Evolutionary conservation across 176 grass and related monocot genomes (phyloP).

Genomic region (Raddia distichophylla): DNA sequence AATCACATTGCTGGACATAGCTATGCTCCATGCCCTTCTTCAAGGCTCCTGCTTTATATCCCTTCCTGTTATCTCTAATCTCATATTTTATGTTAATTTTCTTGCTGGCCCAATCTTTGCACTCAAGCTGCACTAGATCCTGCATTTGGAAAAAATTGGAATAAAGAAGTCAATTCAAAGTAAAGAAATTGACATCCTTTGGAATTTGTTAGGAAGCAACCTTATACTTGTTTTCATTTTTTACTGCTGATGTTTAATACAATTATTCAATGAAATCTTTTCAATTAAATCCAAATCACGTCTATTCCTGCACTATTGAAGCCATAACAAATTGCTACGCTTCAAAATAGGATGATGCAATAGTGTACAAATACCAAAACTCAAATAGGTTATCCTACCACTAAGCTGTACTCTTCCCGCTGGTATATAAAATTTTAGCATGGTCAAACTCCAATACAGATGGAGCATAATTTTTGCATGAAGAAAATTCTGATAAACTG

Average conservation of each 20-base stretch:
- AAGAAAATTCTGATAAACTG: too few relatives aligned
- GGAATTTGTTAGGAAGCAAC: conserved; percentile 4
- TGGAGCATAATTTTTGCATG: neutral
- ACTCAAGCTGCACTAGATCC: conserved; percentile 74
- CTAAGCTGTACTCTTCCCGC: neutral
- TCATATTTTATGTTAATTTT: conserved; percentile 66
- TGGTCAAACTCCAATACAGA: neutral
- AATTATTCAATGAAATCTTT: neutral
- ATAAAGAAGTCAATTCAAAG: neutral
- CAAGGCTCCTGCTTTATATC: conserved; percentile 80
- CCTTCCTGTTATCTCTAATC: conserved; percentile 59
- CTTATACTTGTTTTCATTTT: neutral
- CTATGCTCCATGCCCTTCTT: conserved; percentile 71
- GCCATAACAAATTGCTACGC: neutral
- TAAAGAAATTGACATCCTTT: neutral
- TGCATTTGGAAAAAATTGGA: conserved; percentile 44
- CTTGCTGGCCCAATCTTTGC: conserved; percentile 59
- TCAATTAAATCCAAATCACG: neutral
- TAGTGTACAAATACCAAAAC: neutral
- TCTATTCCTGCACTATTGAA: neutral
- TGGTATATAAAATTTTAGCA: conserved; percentile 3
- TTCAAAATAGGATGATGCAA: neutral
- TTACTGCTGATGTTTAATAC: neutral
- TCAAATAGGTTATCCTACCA: neutral
- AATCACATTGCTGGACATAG: conserved; percentile 64